A percentile compares a stretch with the other conserved stretches of the same genome.
These are phyloP conservation scores for Penicillium odoratum DNA, from an alignment of 495 filamentous ascomycete genomes.

Conservation along the genomic window DNA sequence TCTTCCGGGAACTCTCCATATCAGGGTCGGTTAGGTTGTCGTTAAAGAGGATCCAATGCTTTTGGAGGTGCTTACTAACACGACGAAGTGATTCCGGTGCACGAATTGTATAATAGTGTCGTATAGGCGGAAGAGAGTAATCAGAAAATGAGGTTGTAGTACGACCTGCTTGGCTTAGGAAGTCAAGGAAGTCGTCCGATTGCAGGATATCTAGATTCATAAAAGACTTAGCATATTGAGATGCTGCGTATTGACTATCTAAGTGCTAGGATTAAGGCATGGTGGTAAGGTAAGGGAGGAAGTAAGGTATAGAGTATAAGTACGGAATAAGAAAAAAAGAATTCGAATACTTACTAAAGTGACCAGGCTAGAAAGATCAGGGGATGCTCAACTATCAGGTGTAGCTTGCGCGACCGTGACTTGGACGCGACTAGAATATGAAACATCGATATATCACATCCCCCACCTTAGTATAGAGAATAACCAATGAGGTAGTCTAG, in stretches of 20 bases:
- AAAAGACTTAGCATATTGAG: not conserved
- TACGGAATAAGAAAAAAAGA: conserved; percentile 3
- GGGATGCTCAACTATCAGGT: not conserved
- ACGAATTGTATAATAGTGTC: conserved; percentile 1
- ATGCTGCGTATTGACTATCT: conserved; percentile 4
- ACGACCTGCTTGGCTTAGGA: conserved; percentile 3
- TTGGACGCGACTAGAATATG: conserved; percentile 6
- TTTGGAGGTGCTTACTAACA: not conserved
- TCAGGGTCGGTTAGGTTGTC: not conserved
- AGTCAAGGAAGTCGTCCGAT: conserved; percentile 4
- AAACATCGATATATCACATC: conserved; percentile 5
- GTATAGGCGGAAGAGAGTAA: conserved; percentile 4
- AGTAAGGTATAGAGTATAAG: conserved; percentile 4
- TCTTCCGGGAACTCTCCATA: too few relatives aligned
- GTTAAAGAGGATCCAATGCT: conserved; percentile 3
- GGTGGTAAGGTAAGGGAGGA: conserved; percentile 1
- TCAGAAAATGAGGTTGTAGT: conserved; percentile 2
- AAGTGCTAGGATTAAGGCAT: conserved; percentile 4
- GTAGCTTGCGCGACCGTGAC: conserved; percentile 3
- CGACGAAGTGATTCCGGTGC: conserved; percentile 4
- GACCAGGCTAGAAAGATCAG: conserved; percentile 4
- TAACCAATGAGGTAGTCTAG: not conserved
- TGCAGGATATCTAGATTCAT: conserved; percentile 3
- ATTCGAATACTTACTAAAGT: conserved; percentile 6
- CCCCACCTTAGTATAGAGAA: conserved; percentile 1